These are phyloP conservation scores for Oryza coarctata DNA, from an alignment of 176 grass and related monocot genomes.

Conservation along the genomic window DNA sequence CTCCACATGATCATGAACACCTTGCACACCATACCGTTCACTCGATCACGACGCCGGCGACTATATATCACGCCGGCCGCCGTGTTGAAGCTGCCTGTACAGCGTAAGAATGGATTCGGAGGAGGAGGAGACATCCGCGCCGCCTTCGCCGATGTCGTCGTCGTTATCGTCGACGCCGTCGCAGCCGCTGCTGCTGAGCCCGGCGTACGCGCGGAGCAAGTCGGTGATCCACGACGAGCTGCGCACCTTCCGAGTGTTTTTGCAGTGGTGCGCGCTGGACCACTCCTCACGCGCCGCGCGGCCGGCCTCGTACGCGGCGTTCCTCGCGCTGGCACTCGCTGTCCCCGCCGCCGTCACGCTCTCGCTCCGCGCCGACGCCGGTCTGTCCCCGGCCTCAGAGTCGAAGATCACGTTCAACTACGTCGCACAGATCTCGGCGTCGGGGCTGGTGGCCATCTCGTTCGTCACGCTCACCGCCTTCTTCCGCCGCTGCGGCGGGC, in stretches of 20 bases:
- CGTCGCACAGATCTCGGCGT: slow-evolving; percentile 58
- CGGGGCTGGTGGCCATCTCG: slow-evolving; percentile 62
- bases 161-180: neutral
- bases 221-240: slow-evolving; percentile 83
- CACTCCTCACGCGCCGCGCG: slow-evolving; percentile 50
- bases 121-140: neutral
- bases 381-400: slow-evolving; percentile 16
- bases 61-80: neutral
- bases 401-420: slow-evolving; percentile 61
- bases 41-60: neutral
- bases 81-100: neutral
- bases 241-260: slow-evolving; percentile 73
- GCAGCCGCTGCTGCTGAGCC: slow-evolving; percentile 67
- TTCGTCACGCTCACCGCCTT: slow-evolving; percentile 67
- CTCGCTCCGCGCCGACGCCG: slow-evolving; percentile 36
- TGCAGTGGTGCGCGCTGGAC: slow-evolving; percentile 76
- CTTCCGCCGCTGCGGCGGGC: slow-evolving; percentile 61
- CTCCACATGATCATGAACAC: neutral
- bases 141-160: neutral
- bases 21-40: neutral
- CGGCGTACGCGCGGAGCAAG: slow-evolving; percentile 76
- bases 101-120: neutral
- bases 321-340: slow-evolving; percentile 57
- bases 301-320: slow-evolving; percentile 57
- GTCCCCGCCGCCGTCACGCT: slow-evolving; percentile 47